Evolutionary conservation across 169 alveolate genomes (phyloP), one percentile per base, ranked within the genome.

Genomic region (Plasmodium fragile): DNA sequence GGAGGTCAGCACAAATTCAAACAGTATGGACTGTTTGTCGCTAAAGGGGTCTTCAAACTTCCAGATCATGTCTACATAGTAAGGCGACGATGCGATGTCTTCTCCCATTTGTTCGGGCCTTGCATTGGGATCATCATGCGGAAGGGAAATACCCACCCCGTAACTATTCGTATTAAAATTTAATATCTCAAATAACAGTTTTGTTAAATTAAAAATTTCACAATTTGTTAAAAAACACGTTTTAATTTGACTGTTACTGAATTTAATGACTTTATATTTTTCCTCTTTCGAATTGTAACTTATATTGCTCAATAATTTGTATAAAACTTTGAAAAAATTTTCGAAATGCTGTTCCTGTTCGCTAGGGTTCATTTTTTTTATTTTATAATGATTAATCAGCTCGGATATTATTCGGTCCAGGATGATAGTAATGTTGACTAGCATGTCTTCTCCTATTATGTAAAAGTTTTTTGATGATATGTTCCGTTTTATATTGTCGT

Each of bases 111-210:
- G 18, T 25, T 65, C 36, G n/a, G 75, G 75, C 13, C 13, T 65
- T 18, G 1, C 30, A 65, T 22, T 65, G 30, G 75, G 1, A 4
- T 28, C 75, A 22, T 65, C 41, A 65, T n/a, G 7, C 6, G 30
- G n/a, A 5, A 5, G 16, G 43, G 30, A 25, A 65, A 65, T 10
- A 18, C 28, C 52, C 16, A 16, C 41, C 77, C 81, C 32, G 70
- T 16, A 1, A 89, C 30, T 78, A 16, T 39, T 55, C 16, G 94
- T 89, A 69, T 89, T 89, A 78, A 89, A 89, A 18, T 78, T 89
- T 16, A 89, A 73, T 34, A 89, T 89, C 32, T 89, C 90, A 78
- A 89, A 89, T 32, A 89, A 79, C 49, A 89, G 78, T 89, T 89
- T 79, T 13, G 52, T 36, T 89, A 79, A 78, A 55, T 79, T 79